phyloP scores from a whole-genome alignment of 805 yeast species.

The Lipomyces sp. region DNA sequence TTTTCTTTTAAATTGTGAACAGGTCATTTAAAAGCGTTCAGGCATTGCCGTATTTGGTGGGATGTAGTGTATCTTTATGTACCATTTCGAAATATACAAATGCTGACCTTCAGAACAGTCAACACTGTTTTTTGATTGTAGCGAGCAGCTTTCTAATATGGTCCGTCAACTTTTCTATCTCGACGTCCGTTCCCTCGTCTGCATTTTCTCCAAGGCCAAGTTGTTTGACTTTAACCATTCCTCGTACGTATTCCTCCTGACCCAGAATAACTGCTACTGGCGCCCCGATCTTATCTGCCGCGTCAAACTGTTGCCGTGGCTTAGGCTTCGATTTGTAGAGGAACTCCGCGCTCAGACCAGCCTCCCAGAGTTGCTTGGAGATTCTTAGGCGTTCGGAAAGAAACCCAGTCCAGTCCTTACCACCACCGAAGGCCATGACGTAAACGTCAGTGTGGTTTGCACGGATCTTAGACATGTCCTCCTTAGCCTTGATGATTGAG shows the following conservation, averaged over 20 bases:
- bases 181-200: slow-evolving; percentile 72
- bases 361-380: slow-evolving; percentile 81
- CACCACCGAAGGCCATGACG: slow-evolving; percentile 99
- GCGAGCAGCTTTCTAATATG: slow-evolving; percentile 15
- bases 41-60: too few species aligned
- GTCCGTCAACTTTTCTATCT: slow-evolving; percentile 20
- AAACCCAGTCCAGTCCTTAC: slow-evolving; percentile 93
- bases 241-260: slow-evolving; percentile 86
- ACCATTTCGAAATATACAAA: not conserved
- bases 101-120: not conserved
- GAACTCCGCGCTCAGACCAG: slow-evolving; percentile 89
- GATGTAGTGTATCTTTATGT: too few species aligned
- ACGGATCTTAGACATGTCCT: slow-evolving; percentile 66
- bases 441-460: slow-evolving; percentile 90
- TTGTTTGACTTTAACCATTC: slow-evolving; percentile 81
- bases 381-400: slow-evolving; percentile 88
- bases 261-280: slow-evolving; percentile 91
- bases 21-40: not conserved
- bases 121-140: not conserved
- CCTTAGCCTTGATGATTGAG: slow-evolving; percentile 81
- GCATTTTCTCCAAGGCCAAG: slow-evolving; percentile 87
- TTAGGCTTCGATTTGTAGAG: slow-evolving; percentile 92
- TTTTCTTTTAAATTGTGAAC: not conserved
- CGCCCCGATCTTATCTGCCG: slow-evolving; percentile 94
- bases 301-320: slow-evolving; percentile 94